These are phyloP conservation scores for Colletotrichum higginsianum DNA, from an alignment of 2,329 filamentous ascomycete genomes.

Conservation along the genomic window DNA sequence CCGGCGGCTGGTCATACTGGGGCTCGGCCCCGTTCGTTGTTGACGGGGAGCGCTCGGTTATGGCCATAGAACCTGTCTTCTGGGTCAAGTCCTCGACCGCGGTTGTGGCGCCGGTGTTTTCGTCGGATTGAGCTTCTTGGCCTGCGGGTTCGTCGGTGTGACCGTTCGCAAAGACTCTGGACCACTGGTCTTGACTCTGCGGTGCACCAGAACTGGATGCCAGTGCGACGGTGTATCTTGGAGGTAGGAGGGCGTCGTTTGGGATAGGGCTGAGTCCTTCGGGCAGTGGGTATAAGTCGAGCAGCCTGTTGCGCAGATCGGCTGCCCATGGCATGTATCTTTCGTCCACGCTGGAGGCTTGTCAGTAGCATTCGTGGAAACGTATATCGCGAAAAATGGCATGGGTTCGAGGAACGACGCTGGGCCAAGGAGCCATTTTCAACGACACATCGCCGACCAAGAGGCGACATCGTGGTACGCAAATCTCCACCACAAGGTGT, in stretches of 20 bases:
- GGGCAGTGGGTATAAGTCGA: slow-evolving; percentile 79
- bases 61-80: slow-evolving; percentile 15
- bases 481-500: not conserved
- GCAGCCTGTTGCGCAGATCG: slow-evolving; percentile 75
- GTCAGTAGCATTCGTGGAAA: slow-evolving; percentile 14
- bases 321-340: slow-evolving; percentile 85
- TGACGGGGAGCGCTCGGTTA: not conserved
- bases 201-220: slow-evolving; percentile 31
- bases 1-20: slow-evolving; percentile 35
- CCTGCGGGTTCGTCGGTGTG: not conserved
- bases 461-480: not conserved
- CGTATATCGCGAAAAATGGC: not conserved
- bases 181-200: slow-evolving; percentile 37
- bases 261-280: slow-evolving; percentile 78
- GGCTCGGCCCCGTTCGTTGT: not conserved
- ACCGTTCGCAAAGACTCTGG: not conserved
- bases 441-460: not conserved
- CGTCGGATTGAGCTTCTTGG: not conserved
- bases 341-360: slow-evolving; percentile 77
- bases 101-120: not conserved
- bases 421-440: not conserved
- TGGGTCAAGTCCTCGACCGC: slow-evolving; percentile 9
- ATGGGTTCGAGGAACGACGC: not conserved
- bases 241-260: slow-evolving; percentile 80
- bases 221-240: slow-evolving; percentile 76